phyloP scores from a whole-genome alignment of 2,329 filamentous ascomycete species.

The Pseudogymnoascus sp. region DNA sequence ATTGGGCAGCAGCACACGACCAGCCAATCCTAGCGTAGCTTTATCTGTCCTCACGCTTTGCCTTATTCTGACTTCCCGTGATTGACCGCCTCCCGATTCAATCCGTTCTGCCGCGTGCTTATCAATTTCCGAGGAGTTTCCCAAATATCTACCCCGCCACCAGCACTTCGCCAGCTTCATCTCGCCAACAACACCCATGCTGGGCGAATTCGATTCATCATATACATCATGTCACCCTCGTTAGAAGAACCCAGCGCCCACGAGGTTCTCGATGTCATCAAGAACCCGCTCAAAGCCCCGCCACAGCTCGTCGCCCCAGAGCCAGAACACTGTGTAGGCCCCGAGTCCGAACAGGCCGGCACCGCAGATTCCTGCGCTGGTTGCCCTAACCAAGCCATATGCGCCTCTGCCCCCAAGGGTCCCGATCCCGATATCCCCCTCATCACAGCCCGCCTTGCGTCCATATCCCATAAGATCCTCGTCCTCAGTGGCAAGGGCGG shows the following conservation, averaged over 20 bases:
- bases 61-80: neutral
- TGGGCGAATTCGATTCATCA: neutral
- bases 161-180: neutral
- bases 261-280: constrained; percentile 60
- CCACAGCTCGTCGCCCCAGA: constrained; percentile 89
- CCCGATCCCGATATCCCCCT: constrained; percentile 89
- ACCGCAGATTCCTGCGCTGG: constrained; percentile 80
- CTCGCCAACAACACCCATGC: neutral
- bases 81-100: neutral
- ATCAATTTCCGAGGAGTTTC: constrained; percentile 5
- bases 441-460: constrained; percentile 74
- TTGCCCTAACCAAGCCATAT: constrained; percentile 93
- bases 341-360: constrained; percentile 66
- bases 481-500: constrained; percentile 92
- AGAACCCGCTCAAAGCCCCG: constrained; percentile 68
- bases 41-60: neutral
- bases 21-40: neutral
- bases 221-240: constrained; percentile 65
- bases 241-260: constrained; percentile 54
- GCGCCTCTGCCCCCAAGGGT: constrained; percentile 87
- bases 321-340: constrained; percentile 93
- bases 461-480: constrained; percentile 85
- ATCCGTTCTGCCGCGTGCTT: constrained; percentile 3
- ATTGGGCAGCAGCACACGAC: neutral
- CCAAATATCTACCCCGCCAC: constrained; percentile 7